Evolutionary conservation across 1,284 basidiomycete species (phyloP).

Genomic region (Apiotrichum gracile): DNA sequence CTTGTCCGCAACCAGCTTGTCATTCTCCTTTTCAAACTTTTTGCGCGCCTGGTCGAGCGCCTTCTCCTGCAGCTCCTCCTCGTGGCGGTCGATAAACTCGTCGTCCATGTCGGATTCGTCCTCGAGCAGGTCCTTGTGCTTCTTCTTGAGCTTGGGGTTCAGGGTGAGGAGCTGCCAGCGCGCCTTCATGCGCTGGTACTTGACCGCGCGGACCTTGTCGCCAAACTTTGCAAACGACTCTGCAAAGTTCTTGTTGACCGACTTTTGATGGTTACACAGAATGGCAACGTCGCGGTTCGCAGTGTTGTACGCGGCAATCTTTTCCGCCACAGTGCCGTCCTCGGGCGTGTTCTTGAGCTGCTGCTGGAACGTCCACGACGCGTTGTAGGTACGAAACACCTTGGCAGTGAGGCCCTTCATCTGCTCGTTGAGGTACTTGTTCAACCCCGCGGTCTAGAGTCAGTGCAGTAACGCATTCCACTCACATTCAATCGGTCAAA

Average conservation of each 20-base stretch:
- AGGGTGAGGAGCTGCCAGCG: constrained; percentile 70
- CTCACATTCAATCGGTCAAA: constrained; percentile 89
- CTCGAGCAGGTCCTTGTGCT: constrained; percentile 63
- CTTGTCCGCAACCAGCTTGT: constrained; percentile 70
- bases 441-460: constrained; percentile 68
- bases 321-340: constrained; percentile 75
- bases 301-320: constrained; percentile 88
- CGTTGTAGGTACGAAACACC: constrained; percentile 98
- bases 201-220: constrained; percentile 69
- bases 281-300: constrained; percentile 93
- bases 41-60: constrained; percentile 81
- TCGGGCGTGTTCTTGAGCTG: constrained; percentile 72
- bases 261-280: constrained; percentile 95
- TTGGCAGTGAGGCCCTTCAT: constrained; percentile 97
- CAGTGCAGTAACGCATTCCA: constrained; percentile 7
- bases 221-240: constrained; percentile 86
- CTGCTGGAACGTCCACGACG: constrained; percentile 86
- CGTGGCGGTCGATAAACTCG: constrained; percentile 77
- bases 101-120: constrained; percentile 91
- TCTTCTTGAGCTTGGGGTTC: constrained; percentile 75
- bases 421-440: constrained; percentile 82
- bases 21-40: constrained; percentile 82
- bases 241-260: constrained; percentile 82
- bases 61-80: constrained; percentile 69
- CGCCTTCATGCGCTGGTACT: constrained; percentile 90